Evolutionary conservation across 83 land plant genomes (phyloP), one percentile per base, ranked within the genome.

Genomic region (Larix sibirica): DNA sequence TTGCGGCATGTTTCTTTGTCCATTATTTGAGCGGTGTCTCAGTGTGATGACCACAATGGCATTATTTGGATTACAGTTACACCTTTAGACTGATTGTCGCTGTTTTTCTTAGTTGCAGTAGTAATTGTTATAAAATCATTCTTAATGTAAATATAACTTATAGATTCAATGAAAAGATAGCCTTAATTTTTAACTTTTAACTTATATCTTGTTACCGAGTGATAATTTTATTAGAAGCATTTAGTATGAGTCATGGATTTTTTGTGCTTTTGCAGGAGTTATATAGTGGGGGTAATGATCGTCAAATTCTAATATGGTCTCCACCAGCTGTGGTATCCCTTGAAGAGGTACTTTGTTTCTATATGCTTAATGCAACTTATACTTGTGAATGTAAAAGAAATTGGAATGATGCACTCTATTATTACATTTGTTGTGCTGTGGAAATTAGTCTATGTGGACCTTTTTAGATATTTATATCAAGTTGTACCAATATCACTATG

Each of bases 291-390:
- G 91, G 98, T 84, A 95, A 93, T 88, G 98, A 97, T 81, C 83
- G 97, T 62, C 92, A 92, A 83, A 97, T 97, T 71, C 91, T 97
- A 61, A 92, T 95, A 2, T 97, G 99, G 99, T 90, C 95, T 62
- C 95, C 99, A 44, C 77, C 90, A 7, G 26, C 10, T 73, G 73
- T 71, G 20, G 6, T 65, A 74, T 67, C 61, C 40, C 61, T 73
- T 24, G 89, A 84, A 33, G 81, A 82, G 77, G 87, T 76, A 76
- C 26, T 21, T 76, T 6, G 42, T 17, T 68, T 18, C 28, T 28
- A 28, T 33, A 33, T 68, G 36, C 36, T 31, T 6, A 31, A 62
- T 62, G 47, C 64, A 4, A 18, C 20, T 62, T 14, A 18, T 16
- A 18, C 64, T 62, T 18, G 20, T 62, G 20, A 62, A 62, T 62